Evolutionary conservation across 164 flowering plant genomes (phyloP).

Genomic region (Annona squamosa): DNA sequence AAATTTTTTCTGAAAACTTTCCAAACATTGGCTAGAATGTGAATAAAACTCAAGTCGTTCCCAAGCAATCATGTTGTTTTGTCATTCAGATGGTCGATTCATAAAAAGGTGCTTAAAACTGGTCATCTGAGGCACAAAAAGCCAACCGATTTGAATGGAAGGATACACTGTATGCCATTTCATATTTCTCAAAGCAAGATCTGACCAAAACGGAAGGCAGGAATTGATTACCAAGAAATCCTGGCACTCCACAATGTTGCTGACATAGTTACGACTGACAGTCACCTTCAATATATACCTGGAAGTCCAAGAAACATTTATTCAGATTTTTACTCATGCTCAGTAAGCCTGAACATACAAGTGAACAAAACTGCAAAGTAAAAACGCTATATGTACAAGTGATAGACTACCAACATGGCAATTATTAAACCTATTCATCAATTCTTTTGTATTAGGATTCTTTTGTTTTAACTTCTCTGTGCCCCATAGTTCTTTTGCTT

Average conservation of each 20-base stretch:
- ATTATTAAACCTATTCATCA: no score
- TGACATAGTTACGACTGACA: conserved; percentile 75
- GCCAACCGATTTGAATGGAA: no score
- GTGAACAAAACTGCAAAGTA: not conserved
- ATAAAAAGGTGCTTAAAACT: no score
- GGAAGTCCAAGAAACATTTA: conserved; percentile 11
- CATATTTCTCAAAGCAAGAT: not conserved
- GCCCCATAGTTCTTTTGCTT: not conserved
- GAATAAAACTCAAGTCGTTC: no score
- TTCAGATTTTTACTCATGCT: not conserved
- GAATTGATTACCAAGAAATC: conserved; percentile 65
- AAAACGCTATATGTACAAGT: no score
- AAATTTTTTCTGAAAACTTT: no score
- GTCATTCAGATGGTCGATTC: no score
- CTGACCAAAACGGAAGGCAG: not conserved
- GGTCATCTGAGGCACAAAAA: no score
- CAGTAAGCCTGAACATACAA: not conserved
- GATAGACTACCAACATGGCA: no score
- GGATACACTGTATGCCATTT: not conserved
- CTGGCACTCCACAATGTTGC: conserved; percentile 74
- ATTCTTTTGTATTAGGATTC: not conserved
- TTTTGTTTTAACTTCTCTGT: not conserved
- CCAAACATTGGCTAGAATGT: no score
- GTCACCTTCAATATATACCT: conserved; percentile 93
- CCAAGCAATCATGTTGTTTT: no score